Evolutionary conservation across 2,329 filamentous ascomycete genomes (phyloP), one percentile per base, ranked within the genome.

Genomic region (Acephala macrosclerotiorum): DNA sequence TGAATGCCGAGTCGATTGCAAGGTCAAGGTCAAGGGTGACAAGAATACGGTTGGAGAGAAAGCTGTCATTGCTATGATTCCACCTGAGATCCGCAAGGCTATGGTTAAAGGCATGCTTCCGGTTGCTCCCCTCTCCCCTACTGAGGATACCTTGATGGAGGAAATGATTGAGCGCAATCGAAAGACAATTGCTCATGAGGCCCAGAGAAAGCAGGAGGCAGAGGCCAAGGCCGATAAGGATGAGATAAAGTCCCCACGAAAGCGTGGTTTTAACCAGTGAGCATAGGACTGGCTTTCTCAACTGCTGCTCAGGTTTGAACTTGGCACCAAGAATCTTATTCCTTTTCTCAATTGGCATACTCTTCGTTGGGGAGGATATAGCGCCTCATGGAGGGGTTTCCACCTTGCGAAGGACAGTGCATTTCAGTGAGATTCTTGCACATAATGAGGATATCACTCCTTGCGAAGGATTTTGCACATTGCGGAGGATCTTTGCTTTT

Each of bases 1-100:
- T 49, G 75, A 73, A 26, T 76, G 84, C 36, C 75, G 79, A 29
- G 78, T 87, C 14, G 79, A 81, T 25, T 81, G 84, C 1, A 80
- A 82, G 18, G 70, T 85, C 22, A 79, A 76, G 9, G 77, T 85
- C 18, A 75, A 80, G 42, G 83, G 84, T 0, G 69, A 75, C 1
- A 75, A 77, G 12, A 86, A 86, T 60, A 68, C 84, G 14, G 69
- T 85, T 6, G 83, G 82, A 25, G 70, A 74, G 59, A 61, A 64
- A 26, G 69, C 67, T 38, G 59, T 67, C 14, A 36, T 66, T 35
- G 35, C 62, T 33, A 42, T 58, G 49, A 58, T 66, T 18, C 58
- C 61, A 18, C n/a, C 16, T 26, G 12, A 55, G 26, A 20, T 18
- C 14, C 26, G n/a, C 16, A 26, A 42, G 40, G 53, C 64, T 18